These are phyloP conservation scores for Quercus phellos DNA, from an alignment of 331 rosid genomes.

Conservation along the genomic window DNA sequence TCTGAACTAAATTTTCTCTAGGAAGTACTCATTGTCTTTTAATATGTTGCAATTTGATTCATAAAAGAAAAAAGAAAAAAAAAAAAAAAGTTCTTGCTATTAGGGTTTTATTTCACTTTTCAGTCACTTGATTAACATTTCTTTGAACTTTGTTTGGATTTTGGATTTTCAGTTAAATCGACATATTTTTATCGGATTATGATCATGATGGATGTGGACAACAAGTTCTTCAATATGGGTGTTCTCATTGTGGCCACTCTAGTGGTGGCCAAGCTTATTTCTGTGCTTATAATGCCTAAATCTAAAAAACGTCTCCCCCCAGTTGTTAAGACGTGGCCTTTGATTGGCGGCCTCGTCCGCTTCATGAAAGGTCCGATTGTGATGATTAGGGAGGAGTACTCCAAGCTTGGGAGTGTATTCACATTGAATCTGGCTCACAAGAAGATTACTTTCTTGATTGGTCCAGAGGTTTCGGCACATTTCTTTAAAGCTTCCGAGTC, in stretches of 20 bases:
- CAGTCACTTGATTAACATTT: neutral
- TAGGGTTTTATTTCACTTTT: no score
- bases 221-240: conserved; percentile 37
- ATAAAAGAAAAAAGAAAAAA: no score
- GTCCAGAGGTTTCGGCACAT: conserved; percentile 74
- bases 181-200: neutral
- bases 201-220: conserved; percentile 32
- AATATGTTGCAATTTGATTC: neutral
- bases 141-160: neutral
- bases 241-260: conserved; percentile 54
- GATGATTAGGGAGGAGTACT: conserved; percentile 73
- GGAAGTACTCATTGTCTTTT: neutral
- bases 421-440: conserved; percentile 58
- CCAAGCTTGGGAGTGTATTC: conserved; percentile 77
- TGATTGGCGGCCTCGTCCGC: conserved; percentile 54
- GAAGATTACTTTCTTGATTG: conserved; percentile 71
- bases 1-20: neutral
- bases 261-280: conserved; percentile 52
- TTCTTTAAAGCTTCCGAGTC: conserved; percentile 79
- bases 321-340: conserved; percentile 37
- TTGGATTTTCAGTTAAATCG: conserved; percentile 4
- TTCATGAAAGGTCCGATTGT: conserved; percentile 75
- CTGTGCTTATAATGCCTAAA: conserved; percentile 44
- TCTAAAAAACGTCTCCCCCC: conserved; percentile 61
- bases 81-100: no score